These are phyloP conservation scores for Chenopodium berlandieri DNA, from an alignment of 148 eudicot genomes.

Conservation along the genomic window DNA sequence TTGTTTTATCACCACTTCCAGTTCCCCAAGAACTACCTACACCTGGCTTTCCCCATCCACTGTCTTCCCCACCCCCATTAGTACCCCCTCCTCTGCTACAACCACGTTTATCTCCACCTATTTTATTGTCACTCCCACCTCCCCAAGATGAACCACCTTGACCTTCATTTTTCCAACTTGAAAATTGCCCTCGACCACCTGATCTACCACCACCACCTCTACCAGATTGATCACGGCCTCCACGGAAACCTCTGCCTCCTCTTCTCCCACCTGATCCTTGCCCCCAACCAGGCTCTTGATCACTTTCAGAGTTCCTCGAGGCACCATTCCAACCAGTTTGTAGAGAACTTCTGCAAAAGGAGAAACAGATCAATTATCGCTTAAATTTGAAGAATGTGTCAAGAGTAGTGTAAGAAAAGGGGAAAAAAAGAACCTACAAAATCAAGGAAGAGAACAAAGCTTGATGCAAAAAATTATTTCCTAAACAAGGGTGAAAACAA, in stretches of 20 bases:
- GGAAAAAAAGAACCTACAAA: background rate
- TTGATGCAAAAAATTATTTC: background rate
- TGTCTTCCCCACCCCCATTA: background rate
- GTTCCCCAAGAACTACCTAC: background rate
- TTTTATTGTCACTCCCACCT: conserved; percentile 15
- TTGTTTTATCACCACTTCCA: background rate
- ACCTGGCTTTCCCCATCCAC: conserved; percentile 4
- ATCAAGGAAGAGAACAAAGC: background rate
- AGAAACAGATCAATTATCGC: background rate
- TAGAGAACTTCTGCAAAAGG: conserved; percentile 14
- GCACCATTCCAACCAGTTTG: conserved; percentile 23
- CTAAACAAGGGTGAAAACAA: background rate
- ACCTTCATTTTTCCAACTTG: conserved; percentile 30
- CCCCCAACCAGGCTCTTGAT: conserved; percentile 33
- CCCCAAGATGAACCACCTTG: conserved; percentile 21
- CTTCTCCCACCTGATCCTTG: conserved; percentile 45
- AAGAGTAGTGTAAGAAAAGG: background rate
- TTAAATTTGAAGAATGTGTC: background rate
- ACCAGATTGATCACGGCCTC: conserved; percentile 21
- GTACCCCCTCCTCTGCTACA: conserved; percentile 22
- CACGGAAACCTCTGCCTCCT: conserved; percentile 27
- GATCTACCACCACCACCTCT: conserved; percentile 29
- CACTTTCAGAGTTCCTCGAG: conserved; percentile 17
- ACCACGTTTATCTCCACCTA: conserved; percentile 22
- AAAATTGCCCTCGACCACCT: conserved; percentile 28